Conservation (phyloP, 371 early-diverging fungal genomes). For the Mortierella sp. region DNA sequence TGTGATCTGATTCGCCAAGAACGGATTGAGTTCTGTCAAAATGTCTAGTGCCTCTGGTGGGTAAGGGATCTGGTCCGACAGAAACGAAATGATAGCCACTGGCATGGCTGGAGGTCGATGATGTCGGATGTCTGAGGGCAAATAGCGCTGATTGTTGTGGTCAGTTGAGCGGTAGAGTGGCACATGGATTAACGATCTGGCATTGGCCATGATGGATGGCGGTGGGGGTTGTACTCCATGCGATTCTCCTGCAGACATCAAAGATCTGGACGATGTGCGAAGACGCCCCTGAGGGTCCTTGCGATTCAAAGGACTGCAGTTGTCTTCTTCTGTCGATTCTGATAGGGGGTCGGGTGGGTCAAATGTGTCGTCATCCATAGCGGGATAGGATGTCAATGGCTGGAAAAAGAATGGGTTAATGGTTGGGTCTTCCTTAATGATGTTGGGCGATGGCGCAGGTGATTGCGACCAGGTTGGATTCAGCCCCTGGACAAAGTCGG, state of each 20-base stretch:
- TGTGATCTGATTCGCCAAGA: conserved; percentile 63
- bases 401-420: conserved; percentile 72
- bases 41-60: conserved; percentile 67
- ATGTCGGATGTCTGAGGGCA: conserved; percentile 37
- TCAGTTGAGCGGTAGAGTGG: conserved; percentile 66
- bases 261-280: conserved; percentile 40
- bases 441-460: conserved; percentile 72
- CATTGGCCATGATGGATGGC: conserved; percentile 63
- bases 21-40: conserved; percentile 66
- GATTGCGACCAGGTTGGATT: conserved; percentile 74
- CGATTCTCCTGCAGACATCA: neutral
- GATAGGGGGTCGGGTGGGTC: conserved; percentile 70
- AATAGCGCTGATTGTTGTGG: conserved; percentile 46
- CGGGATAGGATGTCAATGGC: conserved; percentile 59
- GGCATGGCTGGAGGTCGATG: conserved; percentile 62
- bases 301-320: conserved; percentile 35
- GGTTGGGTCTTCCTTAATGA: conserved; percentile 69
- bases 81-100: conserved; percentile 72
- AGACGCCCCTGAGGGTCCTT: conserved; percentile 49
- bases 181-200: conserved; percentile 72
- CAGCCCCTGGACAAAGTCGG: conserved; percentile 48
- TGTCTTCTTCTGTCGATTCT: conserved; percentile 56
- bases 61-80: conserved; percentile 73
- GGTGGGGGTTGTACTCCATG: conserved; percentile 25
- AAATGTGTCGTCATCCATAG: conserved; percentile 75